These are phyloP conservation scores for Phanerochaete carnosa DNA, from an alignment of 768 basidiomycete species.

Conservation along the genomic window DNA sequence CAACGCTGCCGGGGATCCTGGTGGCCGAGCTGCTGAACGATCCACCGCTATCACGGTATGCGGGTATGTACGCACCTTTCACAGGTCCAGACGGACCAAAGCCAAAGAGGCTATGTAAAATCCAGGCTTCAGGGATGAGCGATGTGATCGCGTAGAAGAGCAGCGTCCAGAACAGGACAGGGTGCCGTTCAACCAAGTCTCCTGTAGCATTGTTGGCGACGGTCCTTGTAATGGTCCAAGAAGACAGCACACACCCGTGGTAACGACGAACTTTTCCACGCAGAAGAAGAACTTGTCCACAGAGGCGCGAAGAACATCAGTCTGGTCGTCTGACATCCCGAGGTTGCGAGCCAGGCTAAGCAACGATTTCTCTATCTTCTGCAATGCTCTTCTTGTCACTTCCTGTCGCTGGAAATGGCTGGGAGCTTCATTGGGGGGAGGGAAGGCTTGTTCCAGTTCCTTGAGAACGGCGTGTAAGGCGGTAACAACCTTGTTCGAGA, in stretches of 20 bases:
- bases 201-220: conserved; percentile 20
- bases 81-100: conserved; percentile 15
- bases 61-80: not conserved
- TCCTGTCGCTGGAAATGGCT: conserved; percentile 24
- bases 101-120: conserved; percentile 33
- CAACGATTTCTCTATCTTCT: conserved; percentile 24
- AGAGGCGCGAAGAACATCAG: conserved; percentile 11
- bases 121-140: conserved; percentile 27
- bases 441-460: conserved; percentile 25
- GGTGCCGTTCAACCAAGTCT: conserved; percentile 35
- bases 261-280: conserved; percentile 11
- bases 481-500: conserved; percentile 19
- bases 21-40: too few relatives aligned
- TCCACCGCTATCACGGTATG: not conserved
- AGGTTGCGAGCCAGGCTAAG: conserved; percentile 17
- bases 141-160: conserved; percentile 22
- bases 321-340: conserved; percentile 22
- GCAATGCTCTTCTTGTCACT: conserved; percentile 21
- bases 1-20: conserved; percentile 35
- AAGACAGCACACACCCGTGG: not conserved
- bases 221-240: not conserved
- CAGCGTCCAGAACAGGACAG: conserved; percentile 20
- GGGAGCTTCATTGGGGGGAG: conserved; percentile 28
- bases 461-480: conserved; percentile 18
- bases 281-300: conserved; percentile 24